These are phyloP conservation scores for Leccinum longicurvipes DNA, from an alignment of 768 basidiomycete species.

Conservation along the genomic window DNA sequence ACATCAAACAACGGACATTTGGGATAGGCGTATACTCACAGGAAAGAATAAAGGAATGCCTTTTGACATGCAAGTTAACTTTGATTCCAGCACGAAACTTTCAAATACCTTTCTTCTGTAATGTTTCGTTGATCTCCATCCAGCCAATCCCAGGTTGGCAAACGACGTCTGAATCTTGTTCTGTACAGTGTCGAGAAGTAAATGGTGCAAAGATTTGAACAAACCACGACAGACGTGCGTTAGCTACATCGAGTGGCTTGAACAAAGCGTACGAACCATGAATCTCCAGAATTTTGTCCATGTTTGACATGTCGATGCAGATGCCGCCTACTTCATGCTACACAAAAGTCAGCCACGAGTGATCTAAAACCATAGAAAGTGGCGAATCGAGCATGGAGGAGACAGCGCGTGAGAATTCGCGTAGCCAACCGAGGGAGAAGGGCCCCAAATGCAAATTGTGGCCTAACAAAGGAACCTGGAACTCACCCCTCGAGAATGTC, in stretches of 20 bases:
- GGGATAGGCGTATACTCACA: constrained; percentile 34
- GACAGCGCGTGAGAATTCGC: neutral
- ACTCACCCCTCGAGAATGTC: constrained; percentile 65
- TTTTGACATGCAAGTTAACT: constrained; percentile 15
- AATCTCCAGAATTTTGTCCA: constrained; percentile 77
- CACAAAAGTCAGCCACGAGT: neutral
- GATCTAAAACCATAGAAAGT: neutral
- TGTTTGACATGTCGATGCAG: constrained; percentile 72
- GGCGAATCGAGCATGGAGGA: neutral
- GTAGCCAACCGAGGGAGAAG: neutral
- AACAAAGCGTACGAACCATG: constrained; percentile 45
- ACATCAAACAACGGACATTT: neutral
- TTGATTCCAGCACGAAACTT: neutral
- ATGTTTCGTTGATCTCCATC: constrained; percentile 67
- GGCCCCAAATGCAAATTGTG: neutral
- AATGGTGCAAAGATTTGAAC: neutral
- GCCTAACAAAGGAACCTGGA: neutral
- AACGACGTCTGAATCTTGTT: constrained; percentile 67
- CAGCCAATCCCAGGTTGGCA: constrained; percentile 73
- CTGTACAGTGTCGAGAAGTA: constrained; percentile 29
- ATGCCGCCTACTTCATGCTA: constrained; percentile 53
- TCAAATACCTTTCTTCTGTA: constrained; percentile 54
- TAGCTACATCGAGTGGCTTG: neutral
- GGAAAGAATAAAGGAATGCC: constrained; percentile 84
- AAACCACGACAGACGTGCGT: neutral